Percentiles rank a stretch among this genome's conserved stretches.
Conservation (phyloP, 2,329 filamentous ascomycete genomes). For the Colletotrichum theobromicola region DNA sequence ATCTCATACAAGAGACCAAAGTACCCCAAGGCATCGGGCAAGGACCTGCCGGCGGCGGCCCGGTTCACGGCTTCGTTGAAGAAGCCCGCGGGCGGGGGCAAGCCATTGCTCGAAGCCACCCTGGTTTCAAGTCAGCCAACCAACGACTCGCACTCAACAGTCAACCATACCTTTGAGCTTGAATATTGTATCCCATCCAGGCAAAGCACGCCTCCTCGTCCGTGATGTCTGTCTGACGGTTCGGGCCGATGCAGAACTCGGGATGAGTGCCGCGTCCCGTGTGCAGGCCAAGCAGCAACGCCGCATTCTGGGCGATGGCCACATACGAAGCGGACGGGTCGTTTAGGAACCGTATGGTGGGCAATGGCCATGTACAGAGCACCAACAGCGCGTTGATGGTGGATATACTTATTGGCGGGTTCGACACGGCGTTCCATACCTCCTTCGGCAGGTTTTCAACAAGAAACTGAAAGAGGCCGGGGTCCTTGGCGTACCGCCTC, state of each 20-base stretch:
- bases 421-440: slow-evolving; percentile 48
- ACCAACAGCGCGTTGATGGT: slow-evolving; percentile 58
- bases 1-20: slow-evolving; percentile 53
- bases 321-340: slow-evolving; percentile 56
- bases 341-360: slow-evolving; percentile 54
- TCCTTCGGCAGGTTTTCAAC: slow-evolving; percentile 52
- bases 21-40: slow-evolving; percentile 47
- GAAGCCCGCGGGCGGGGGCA: slow-evolving; percentile 47
- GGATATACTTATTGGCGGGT: slow-evolving; percentile 48
- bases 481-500: slow-evolving; percentile 52
- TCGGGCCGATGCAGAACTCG: slow-evolving; percentile 48
- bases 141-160: background rate
- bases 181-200: slow-evolving; percentile 58
- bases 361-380: slow-evolving; percentile 56
- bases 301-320: slow-evolving; percentile 51
- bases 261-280: slow-evolving; percentile 56
- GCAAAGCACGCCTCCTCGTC: slow-evolving; percentile 59
- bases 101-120: slow-evolving; percentile 47
- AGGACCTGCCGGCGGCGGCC: slow-evolving; percentile 42
- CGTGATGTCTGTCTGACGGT: slow-evolving; percentile 46
- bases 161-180: slow-evolving; percentile 49
- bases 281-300: slow-evolving; percentile 55
- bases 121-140: slow-evolving; percentile 28
- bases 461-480: slow-evolving; percentile 47
- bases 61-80: slow-evolving; percentile 57